Evolutionary conservation across 208 protist species (phyloP).

Genomic region (Trypanosoma platydactyli): DNA sequence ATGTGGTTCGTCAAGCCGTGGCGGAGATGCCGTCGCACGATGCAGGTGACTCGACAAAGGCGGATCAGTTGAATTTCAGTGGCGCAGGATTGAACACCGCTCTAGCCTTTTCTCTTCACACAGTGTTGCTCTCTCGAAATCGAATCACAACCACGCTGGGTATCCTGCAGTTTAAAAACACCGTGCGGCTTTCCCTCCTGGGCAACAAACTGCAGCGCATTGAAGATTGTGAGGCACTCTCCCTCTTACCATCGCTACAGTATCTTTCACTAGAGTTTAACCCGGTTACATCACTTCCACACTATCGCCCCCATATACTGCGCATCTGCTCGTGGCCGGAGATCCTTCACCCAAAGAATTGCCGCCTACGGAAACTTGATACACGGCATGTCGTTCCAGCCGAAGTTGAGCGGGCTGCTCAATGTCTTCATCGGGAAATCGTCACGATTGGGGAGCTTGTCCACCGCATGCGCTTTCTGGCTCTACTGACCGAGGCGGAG

Average conservation of each 20-base stretch:
- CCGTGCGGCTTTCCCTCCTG: constrained; percentile 75
- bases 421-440: constrained; percentile 63
- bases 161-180: constrained; percentile 79
- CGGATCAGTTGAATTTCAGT: constrained; percentile 4
- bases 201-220: constrained; percentile 74
- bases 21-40: constrained; percentile 21
- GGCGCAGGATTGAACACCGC: constrained; percentile 49
- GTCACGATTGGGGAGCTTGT: constrained; percentile 62
- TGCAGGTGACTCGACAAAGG: background rate
- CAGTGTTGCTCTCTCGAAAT: constrained; percentile 80
- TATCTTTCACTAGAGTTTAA: constrained; percentile 86
- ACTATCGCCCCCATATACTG: constrained; percentile 82
- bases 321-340: constrained; percentile 78
- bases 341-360: constrained; percentile 41
- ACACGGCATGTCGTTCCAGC: constrained; percentile 32
- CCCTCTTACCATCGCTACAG: constrained; percentile 61
- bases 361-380: constrained; percentile 78
- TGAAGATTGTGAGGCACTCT: constrained; percentile 79
- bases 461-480: constrained; percentile 56
- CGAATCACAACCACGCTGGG: constrained; percentile 55
- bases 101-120: constrained; percentile 71
- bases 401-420: constrained; percentile 43
- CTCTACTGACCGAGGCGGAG: constrained; percentile 57
- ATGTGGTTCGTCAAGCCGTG: constrained; percentile 28
- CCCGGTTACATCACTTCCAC: constrained; percentile 68